Percentiles rank a stretch among this genome's conserved stretches.
Conservation (phyloP, 2,329 filamentous ascomycete species). For the Aspergillus floridensis region DNA sequence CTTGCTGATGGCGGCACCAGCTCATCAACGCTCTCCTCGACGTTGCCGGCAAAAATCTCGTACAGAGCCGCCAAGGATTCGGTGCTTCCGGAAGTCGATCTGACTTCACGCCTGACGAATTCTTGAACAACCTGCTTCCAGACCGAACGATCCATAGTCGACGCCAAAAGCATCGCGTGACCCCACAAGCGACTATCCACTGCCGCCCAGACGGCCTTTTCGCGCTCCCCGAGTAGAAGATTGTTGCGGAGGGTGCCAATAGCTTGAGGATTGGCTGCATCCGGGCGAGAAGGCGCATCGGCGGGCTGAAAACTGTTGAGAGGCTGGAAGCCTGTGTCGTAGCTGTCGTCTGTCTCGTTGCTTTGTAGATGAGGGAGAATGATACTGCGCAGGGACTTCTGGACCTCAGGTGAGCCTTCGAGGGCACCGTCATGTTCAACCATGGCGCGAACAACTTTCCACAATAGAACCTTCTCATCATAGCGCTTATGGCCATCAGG, state of each 20-base stretch:
- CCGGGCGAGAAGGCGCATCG: conserved; percentile 50
- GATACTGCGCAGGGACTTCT: conserved; percentile 71
- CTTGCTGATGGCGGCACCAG: conserved; percentile 89
- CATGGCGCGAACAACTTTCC: conserved; percentile 79
- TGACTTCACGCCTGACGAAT: conserved; percentile 93
- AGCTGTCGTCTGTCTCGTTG: conserved; percentile 26
- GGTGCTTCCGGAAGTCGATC: conserved; percentile 72
- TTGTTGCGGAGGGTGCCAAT: conserved; percentile 70
- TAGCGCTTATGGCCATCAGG: conserved; percentile 60
- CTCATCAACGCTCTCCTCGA: conserved; percentile 92
- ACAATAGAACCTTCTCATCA: conserved; percentile 77
- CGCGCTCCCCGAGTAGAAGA: conserved; percentile 76
- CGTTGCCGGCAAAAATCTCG: conserved; percentile 88
- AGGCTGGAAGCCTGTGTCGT: conserved; percentile 21
- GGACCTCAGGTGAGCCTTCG: conserved; percentile 68
- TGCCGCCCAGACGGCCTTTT: conserved; percentile 89
- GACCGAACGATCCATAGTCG: conserved; percentile 66
- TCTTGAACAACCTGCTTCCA: conserved; percentile 95
- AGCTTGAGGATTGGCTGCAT: conserved; percentile 66
- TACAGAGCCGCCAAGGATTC: conserved; percentile 90
- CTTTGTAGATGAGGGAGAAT: conserved; percentile 61
- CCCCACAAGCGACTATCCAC: conserved; percentile 94
- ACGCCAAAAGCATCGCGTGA: conserved; percentile 90
- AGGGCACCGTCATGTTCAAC: conserved; percentile 82
- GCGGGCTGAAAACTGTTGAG: conserved; percentile 41